Percentiles rank a stretch among this genome's conserved stretches.
Conservation (phyloP, 2,329 filamentous ascomycete species). For the Aureobasidium zeae region DNA sequence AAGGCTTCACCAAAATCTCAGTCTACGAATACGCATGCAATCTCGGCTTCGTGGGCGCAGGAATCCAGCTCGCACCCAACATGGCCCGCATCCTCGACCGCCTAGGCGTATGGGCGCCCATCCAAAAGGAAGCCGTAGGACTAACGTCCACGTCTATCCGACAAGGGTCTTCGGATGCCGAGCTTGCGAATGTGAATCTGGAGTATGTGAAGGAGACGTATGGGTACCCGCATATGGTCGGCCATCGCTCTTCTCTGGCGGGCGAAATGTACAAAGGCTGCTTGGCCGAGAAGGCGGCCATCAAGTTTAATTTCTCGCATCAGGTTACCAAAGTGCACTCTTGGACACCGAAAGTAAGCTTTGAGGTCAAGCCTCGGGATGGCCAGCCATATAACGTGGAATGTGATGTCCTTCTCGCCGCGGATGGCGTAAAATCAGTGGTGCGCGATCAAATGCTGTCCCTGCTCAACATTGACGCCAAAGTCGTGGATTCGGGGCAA, state of each 20-base stretch:
- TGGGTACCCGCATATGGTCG: constrained; percentile 69
- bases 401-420: constrained; percentile 38
- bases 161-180: constrained; percentile 57
- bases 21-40: constrained; percentile 65
- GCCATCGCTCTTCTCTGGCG: constrained; percentile 65
- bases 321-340: constrained; percentile 47
- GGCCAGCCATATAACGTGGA: constrained; percentile 44
- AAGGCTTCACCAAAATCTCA: constrained; percentile 63
- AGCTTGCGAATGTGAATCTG: constrained; percentile 63
- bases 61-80: constrained; percentile 77
- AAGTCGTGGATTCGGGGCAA: constrained; percentile 61
- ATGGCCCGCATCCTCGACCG: constrained; percentile 67
- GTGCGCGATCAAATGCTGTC: constrained; percentile 46
- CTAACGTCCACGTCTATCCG: constrained; percentile 64
- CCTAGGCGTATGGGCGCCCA: constrained; percentile 62
- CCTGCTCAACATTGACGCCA: constrained; percentile 41
- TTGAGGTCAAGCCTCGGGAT: constrained; percentile 51
- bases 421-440: constrained; percentile 42
- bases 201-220: constrained; percentile 59
- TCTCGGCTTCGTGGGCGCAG: constrained; percentile 73
- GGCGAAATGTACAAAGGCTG: constrained; percentile 63
- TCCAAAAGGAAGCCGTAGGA: constrained; percentile 61
- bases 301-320: constrained; percentile 61
- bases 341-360: constrained; percentile 50
- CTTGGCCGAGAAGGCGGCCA: constrained; percentile 45